Base-by-base conservation (phyloP, 2,329 filamentous ascomycete species). In the Drechslerella coelobrocha region DNA sequence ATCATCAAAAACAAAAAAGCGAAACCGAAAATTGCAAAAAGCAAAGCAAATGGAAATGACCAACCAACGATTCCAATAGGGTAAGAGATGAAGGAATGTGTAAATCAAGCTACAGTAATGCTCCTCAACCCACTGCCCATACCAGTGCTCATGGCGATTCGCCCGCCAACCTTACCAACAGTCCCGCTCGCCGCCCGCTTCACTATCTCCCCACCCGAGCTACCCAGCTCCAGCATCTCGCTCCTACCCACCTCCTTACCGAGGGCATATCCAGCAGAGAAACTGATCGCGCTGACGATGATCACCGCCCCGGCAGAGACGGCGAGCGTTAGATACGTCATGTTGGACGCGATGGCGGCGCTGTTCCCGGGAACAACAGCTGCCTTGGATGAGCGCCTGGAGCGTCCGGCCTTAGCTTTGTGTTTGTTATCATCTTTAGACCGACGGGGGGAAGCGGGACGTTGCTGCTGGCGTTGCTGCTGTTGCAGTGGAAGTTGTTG, bases 211-310 rank as follows among this genome's bases (percentile, higher is more conserved):
- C 79, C 77, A 43, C 81, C 76, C 14, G 79, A 80, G n/a, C 83
- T 77, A 10, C 80, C 80, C 75, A 89, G 86, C 73, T 88, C 84
- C 31, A 71, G 47, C 59, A 71, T 62, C n/a, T 71, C 66, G 39
- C 48, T 63, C 29, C 84, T 82, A 2, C 87, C 87, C 23, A 87
- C 86, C 74, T 89, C 87, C 24, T 86, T 81, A 3, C 87, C 87
- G 68, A 88, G 86, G 23, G 88, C 86, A 75, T 88, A 88, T 9
- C 87, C 87, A 7, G 87, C 87, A 1, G 87, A 86, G 73, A 89
- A 89, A 1, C 86, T 86, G 31, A 89, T 86, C 1, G 88, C 87
- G 6, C 85, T 87, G 2, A 89, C 84, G 9, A 89, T 81, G 7
- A 89, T 86, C 1, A 89, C 84, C 0, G 89, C 86, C 17, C 87